Conservation (phyloP, 2,329 filamentous ascomycete species). For the Ploettnerulaceae sp. region DNA sequence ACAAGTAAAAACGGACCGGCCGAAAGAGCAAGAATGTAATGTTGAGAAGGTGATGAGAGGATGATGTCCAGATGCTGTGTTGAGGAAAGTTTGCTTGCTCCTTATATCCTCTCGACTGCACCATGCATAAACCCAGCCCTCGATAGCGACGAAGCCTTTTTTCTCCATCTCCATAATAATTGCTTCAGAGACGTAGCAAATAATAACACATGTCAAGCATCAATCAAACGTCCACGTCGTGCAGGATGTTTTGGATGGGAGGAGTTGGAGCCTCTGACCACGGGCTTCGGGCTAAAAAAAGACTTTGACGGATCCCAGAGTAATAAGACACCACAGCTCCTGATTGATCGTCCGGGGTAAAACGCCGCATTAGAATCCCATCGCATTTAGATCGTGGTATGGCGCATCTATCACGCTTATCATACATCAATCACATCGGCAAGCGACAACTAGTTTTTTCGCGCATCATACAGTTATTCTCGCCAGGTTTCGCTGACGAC, state of each 20-base stretch:
- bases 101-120: conserved; percentile 8
- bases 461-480: neutral
- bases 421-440: neutral
- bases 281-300: conserved; percentile 10
- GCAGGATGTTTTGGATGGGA: conserved; percentile 10
- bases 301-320: conserved; percentile 3
- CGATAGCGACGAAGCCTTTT: conserved; percentile 3
- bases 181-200: conserved; percentile 7
- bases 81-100: conserved; percentile 5
- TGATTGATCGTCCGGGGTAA: conserved; percentile 3
- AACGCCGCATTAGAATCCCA: conserved; percentile 9
- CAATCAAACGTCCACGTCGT: conserved; percentile 14
- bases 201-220: conserved; percentile 10
- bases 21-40: conserved; percentile 22
- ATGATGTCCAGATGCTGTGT: conserved; percentile 22
- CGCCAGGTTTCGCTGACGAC: conserved; percentile 1
- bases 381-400: neutral
- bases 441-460: neutral
- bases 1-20: conserved; percentile 24
- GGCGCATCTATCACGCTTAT: conserved; percentile 2
- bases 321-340: conserved; percentile 3
- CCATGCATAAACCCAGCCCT: neutral
- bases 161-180: neutral
- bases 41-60: conserved; percentile 15
- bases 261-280: conserved; percentile 4